phyloP scores from a whole-genome alignment of 2,329 filamentous ascomycete species.

The Talaromyces sp. region DNA sequence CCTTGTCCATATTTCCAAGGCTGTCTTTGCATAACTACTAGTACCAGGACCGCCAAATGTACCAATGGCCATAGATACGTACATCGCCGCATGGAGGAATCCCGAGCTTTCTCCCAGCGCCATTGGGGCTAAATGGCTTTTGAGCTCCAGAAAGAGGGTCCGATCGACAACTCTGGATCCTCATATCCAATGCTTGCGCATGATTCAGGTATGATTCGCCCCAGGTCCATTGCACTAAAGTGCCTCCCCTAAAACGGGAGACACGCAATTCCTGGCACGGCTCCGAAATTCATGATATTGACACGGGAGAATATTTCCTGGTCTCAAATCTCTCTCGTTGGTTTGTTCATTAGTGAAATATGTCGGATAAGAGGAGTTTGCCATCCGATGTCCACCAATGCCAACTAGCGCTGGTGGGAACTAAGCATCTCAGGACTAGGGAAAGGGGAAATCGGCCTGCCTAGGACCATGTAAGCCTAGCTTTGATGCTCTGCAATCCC shows the following conservation, averaged over 20 bases:
- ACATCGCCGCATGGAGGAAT: no score
- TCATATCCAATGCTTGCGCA: constrained; percentile 8
- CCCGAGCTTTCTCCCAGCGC: background rate
- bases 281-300: background rate
- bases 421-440: background rate
- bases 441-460: background rate
- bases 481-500: constrained; percentile 5
- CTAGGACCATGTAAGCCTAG: constrained; percentile 1
- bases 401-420: background rate
- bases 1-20: no score
- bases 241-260: constrained; percentile 1
- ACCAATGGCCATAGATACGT: no score
- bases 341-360: no score
- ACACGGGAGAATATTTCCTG: background rate
- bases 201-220: constrained; percentile 17
- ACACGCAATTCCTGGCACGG: constrained; percentile 4
- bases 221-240: constrained; percentile 4
- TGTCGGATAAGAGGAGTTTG: background rate
- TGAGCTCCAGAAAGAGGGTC: constrained; percentile 10
- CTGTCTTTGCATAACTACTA: no score
- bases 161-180: constrained; percentile 18
- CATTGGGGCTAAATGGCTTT: constrained; percentile 1
- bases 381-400: no score
- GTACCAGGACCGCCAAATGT: no score
- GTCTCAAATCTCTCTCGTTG: background rate